These are phyloP conservation scores for Diutina pseudorugosa DNA, from an alignment of 1,139 yeast species.

Conservation along the genomic window DNA sequence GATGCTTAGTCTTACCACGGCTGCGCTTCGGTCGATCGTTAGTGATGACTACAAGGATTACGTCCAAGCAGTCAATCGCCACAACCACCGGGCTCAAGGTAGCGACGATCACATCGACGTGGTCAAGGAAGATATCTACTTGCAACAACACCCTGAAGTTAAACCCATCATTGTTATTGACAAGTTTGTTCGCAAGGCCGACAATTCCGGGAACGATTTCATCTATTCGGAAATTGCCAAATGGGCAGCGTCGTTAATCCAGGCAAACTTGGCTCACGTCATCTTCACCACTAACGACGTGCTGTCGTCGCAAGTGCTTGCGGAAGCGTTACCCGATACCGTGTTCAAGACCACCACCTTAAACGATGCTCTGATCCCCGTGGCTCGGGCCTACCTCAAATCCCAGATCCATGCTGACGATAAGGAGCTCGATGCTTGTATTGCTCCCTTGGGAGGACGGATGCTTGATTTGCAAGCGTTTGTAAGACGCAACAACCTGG, in stretches of 20 bases:
- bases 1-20: slow-evolving; percentile 63
- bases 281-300: slow-evolving; percentile 78
- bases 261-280: slow-evolving; percentile 79
- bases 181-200: slow-evolving; percentile 51
- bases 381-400: slow-evolving; percentile 62
- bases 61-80: neutral
- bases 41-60: neutral
- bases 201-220: slow-evolving; percentile 39
- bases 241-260: slow-evolving; percentile 75
- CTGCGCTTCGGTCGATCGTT: slow-evolving; percentile 44
- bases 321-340: slow-evolving; percentile 71
- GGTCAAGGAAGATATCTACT: slow-evolving; percentile 62
- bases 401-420: slow-evolving; percentile 35
- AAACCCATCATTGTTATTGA: slow-evolving; percentile 83
- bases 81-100: neutral
- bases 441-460: slow-evolving; percentile 84
- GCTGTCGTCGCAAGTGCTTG: slow-evolving; percentile 56
- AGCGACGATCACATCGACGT: slow-evolving; percentile 10
- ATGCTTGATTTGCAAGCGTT: slow-evolving; percentile 89
- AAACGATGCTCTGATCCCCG: slow-evolving; percentile 67
- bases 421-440: slow-evolving; percentile 19
- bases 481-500: slow-evolving; percentile 75
- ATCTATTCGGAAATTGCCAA: slow-evolving; percentile 71
- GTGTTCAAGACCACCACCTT: slow-evolving; percentile 66
- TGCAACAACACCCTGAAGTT: slow-evolving; percentile 76